phyloP scores from a whole-genome alignment of 129 eudicot species.

The Flaveria ramosissima region DNA sequence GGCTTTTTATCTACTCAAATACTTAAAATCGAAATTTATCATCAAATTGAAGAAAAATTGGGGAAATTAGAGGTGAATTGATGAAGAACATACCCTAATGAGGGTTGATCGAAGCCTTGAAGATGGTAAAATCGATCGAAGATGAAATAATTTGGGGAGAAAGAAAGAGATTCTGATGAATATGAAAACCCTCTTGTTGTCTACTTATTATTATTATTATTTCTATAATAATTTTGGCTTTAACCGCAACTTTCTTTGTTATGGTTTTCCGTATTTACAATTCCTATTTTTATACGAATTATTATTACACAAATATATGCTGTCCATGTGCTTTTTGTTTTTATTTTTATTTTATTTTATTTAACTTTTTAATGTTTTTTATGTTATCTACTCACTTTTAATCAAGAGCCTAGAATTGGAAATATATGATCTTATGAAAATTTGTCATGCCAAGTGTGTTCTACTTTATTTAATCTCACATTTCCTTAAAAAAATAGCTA shows the following conservation, averaged over 20 bases:
- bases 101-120: conserved; percentile 43
- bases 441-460: no score
- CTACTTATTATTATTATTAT: background rate
- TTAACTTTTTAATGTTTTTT: background rate
- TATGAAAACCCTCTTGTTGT: conserved; percentile 37
- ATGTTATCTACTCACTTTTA: no score
- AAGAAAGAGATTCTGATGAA: conserved; percentile 40
- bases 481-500: no score
- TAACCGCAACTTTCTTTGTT: conserved; percentile 43
- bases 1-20: conserved; percentile 33
- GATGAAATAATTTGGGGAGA: conserved; percentile 26
- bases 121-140: conserved; percentile 23
- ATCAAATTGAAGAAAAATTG: conserved; percentile 2
- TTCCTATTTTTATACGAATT: conserved; percentile 24
- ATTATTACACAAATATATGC: conserved; percentile 6
- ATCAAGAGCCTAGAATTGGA: no score
- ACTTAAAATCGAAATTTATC: conserved; percentile 11
- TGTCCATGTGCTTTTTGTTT: conserved; percentile 21
- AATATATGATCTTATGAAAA: no score
- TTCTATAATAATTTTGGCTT: conserved; percentile 36
- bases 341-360: background rate
- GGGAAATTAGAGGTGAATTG: background rate
- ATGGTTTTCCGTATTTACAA: conserved; percentile 35
- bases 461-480: no score
- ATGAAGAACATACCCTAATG: conserved; percentile 36